Evolutionary conservation across 345 rosid species (phyloP), one percentile per base, ranked within the genome.

Genomic region (Clarkia xantiana): DNA sequence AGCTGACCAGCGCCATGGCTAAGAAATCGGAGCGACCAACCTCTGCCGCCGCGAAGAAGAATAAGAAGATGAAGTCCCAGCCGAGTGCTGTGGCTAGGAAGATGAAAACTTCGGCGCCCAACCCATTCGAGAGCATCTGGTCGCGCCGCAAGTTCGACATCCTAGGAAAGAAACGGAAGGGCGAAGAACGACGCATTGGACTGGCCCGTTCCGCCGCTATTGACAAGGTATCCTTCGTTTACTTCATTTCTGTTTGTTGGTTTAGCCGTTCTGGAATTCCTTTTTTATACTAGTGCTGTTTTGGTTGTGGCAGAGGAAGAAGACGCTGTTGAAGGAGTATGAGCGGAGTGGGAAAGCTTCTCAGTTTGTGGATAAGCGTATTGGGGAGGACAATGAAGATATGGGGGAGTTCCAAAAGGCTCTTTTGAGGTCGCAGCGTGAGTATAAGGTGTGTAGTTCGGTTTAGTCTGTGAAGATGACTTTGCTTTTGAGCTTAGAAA

Each of bases 161-260:
- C 48, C 81, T 91, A 41, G 98, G 96, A 20, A 79, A 83, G 75
- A 91, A 84, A 51, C 76, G 86, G 45, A 83, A 81, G 62, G 98
- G 98, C 2, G 98, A 86, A 51, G 84, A 90, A 46, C 77, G 78
- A 29, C 82, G 84, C 16, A 20, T 73, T 15, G 87, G 94, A n/a
- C 72, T 68, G 5, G 62, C 94, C 4, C 80, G 96, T 3, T 77
- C 86, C 22, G 71, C 56, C 1, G 78, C 80, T 17, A 78, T 90
- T 34, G 82, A 86, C 12, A 86, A 81, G 84, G 83, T 41, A 55
- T 16, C 3, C 10, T 25, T 15, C 5, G 25, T 9, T 18, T 16
- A n/a, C 51, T 40, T 14, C 36, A 2, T n/a, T 54, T 11, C 11
- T 10, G 19, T 15, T 18, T 29, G 29, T 36, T 18, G 19, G 10